phyloP scores from a whole-genome alignment of 306 rosid species.

The Trifolium fragiferum region DNA sequence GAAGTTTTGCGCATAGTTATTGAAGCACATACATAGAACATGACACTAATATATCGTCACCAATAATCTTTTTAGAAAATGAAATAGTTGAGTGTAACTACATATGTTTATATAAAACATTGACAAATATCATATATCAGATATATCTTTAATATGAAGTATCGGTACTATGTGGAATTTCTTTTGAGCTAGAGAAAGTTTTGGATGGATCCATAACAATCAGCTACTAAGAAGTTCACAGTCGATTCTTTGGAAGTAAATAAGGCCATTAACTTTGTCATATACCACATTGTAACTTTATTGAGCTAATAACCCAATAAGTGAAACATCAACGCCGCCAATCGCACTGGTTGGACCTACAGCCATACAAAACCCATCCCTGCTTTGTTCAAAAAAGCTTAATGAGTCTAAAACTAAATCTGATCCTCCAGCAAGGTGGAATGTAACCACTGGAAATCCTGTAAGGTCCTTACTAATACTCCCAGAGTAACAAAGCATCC shows the following conservation, averaged over 20 bases:
- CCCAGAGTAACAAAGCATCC: slow-evolving; percentile 46
- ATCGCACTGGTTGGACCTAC: not conserved
- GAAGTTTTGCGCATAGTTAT: too few relatives aligned
- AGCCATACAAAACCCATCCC: too few relatives aligned
- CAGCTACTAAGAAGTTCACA: slow-evolving; percentile 49
- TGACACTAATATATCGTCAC: too few relatives aligned
- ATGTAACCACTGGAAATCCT: slow-evolving; percentile 51
- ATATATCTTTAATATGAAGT: too few relatives aligned
- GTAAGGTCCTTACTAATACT: slow-evolving; percentile 30
- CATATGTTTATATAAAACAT: too few relatives aligned
- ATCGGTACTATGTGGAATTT: too few relatives aligned
- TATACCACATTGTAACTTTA: slow-evolving; percentile 55
- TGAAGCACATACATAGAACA: too few relatives aligned
- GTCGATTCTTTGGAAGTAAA: slow-evolving; percentile 52
- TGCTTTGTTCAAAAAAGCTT: not conserved
- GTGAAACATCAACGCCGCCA: slow-evolving; percentile 3
- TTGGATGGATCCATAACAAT: not conserved
- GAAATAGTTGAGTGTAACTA: too few relatives aligned
- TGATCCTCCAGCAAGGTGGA: slow-evolving; percentile 48
- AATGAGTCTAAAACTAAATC: slow-evolving; percentile 46
- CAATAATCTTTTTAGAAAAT: too few relatives aligned
- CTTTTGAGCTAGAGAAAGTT: too few relatives aligned
- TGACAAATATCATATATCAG: too few relatives aligned
- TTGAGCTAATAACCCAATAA: slow-evolving; percentile 51
- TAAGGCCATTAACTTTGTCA: slow-evolving; percentile 27